These are phyloP conservation scores for Naganishia vishniacii DNA, from an alignment of 768 basidiomycete genomes.

Conservation along the genomic window DNA sequence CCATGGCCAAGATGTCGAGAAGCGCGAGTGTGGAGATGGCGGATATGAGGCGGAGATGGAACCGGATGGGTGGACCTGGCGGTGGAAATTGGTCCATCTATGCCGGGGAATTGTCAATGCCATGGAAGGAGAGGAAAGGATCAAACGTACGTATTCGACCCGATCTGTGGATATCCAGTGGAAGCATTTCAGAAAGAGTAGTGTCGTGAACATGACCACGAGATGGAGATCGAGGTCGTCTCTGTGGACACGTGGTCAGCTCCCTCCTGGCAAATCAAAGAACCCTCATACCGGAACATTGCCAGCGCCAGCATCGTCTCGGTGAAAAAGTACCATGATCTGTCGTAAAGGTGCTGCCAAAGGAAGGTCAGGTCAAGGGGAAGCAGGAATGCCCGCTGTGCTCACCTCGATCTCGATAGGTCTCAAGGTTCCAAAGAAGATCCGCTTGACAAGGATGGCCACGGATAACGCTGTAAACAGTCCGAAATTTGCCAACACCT, in stretches of 20 bases:
- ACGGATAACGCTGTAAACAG: conserved; percentile 68
- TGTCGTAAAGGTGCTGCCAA: conserved; percentile 80
- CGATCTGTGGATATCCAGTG: conserved; percentile 95
- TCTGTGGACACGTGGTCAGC: conserved; percentile 21
- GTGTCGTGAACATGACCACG: conserved; percentile 85
- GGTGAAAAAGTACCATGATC: conserved; percentile 95
- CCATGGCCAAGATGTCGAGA: conserved; percentile 63
- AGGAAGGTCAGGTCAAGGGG: neutral
- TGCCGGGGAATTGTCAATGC: neutral
- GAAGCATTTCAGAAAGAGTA: conserved; percentile 92
- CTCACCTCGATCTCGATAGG: conserved; percentile 85
- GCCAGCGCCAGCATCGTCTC: conserved; percentile 94
- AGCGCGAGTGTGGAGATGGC: conserved; percentile 70
- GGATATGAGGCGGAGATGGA: conserved; percentile 74
- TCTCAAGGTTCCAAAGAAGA: conserved; percentile 87
- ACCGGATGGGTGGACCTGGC: conserved; percentile 72
- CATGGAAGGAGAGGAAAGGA: neutral
- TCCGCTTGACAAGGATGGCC: conserved; percentile 69
- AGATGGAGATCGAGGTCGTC: conserved; percentile 54
- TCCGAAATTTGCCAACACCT: conserved; percentile 89
- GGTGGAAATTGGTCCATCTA: conserved; percentile 97
- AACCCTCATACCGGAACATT: conserved; percentile 70
- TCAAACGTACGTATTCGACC: conserved; percentile 76
- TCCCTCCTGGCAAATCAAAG: neutral
- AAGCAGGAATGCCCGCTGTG: conserved; percentile 13